phyloP scores from a whole-genome alignment of 208 protist genomes.

The Blastocrithidia nonstop region DNA sequence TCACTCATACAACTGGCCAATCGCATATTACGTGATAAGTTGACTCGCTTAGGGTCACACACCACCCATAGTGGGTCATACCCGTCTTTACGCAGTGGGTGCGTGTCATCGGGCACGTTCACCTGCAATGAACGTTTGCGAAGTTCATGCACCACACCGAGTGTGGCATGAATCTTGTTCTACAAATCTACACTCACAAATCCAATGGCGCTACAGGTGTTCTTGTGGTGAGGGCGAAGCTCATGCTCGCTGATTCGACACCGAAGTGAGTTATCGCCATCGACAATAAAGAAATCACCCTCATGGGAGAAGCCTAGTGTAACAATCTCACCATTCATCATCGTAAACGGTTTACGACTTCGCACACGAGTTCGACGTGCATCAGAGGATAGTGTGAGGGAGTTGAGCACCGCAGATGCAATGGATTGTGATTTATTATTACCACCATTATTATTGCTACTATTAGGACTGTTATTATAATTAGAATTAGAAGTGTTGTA shows the following conservation, averaged over 20 bases:
- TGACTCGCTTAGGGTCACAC: constrained; percentile 33
- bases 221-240: constrained; percentile 5
- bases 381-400: no score
- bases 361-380: no score
- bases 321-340: constrained; percentile 46
- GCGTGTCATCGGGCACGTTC: neutral
- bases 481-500: constrained; percentile 7
- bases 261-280: constrained; percentile 55
- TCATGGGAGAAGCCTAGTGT: constrained; percentile 60
- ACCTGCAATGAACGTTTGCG: neutral
- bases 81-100: constrained; percentile 1
- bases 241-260: constrained; percentile 41
- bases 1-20: constrained; percentile 46
- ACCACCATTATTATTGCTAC: constrained; percentile 12
- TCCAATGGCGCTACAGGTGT: constrained; percentile 11
- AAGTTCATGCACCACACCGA: constrained; percentile 7
- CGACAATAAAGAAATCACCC: constrained; percentile 67
- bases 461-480: no score
- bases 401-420: no score
- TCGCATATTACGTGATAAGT: constrained; percentile 30
- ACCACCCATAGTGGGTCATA: constrained; percentile 49
- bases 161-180: constrained; percentile 21
- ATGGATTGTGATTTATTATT: no score
- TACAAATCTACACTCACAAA: constrained; percentile 42
- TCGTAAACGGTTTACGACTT: constrained; percentile 45